Evolutionary conservation across 768 basidiomycete genomes (phyloP), one percentile per base, ranked within the genome.

Genomic region (Termitomyces sp.): DNA sequence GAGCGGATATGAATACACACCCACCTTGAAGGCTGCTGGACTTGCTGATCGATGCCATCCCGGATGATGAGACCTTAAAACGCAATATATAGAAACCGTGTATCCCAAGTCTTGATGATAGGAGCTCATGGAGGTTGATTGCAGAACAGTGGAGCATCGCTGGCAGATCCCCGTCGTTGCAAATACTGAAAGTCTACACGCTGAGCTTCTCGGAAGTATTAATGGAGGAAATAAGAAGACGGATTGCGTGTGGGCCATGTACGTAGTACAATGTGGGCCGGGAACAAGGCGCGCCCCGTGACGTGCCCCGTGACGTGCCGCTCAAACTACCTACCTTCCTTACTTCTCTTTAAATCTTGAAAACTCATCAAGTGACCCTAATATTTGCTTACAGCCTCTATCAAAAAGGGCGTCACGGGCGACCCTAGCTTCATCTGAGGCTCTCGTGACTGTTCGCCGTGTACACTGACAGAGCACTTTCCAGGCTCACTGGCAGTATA

Each of bases 1-100:
- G 55, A 56, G 58, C 63, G 60, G 58, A 64, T 48, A 66, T 64
- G 63, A 63, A 64, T 53, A 44, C 31, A 56, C 50, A 59, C 53
- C 55, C 54, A 59, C 44, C 49, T 59, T 59, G 55, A 50, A 45
- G 48, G 51, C 41, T 47, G 57, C 45, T 54, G 37, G 52, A 58
- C 22, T 62, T 56, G 57, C 55, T 60, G 62, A 64, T 61, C 63
- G 58, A 62, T 62, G 31, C 44, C 42, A 33, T 36, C 51, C 52
- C 30, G 36, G 39, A 64, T 63, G 58, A 58, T 56, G 50, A 58
- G 46, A 55, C 55, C 56, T 45, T 48, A 47, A 8, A 55, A 20
- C 20, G n/a, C 50, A 51, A 55, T 61, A 54, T 50, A 58, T 60
- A 61, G 54, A 54, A 44, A 20, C 52, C 31, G 48, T 59, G 50